Evolutionary conservation across 1,139 yeast species (phyloP).

Genomic region (Debaryomyces fabryi): DNA sequence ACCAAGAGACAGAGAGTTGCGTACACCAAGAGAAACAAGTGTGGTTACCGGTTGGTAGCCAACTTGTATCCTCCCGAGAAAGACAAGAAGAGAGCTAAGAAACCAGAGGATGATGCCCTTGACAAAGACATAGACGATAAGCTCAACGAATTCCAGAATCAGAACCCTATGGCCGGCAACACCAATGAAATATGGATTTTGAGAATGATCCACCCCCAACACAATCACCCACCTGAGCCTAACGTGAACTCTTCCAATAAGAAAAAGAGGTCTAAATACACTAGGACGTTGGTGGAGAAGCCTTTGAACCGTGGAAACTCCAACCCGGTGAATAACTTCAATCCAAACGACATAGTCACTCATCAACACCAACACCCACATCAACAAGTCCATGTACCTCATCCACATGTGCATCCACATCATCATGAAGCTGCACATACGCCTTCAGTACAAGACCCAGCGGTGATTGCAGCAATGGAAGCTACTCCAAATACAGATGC

Average conservation of each 20-base stretch:
- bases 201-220: slow-evolving; percentile 52
- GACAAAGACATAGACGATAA: slow-evolving; percentile 31
- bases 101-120: slow-evolving; percentile 21
- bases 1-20: slow-evolving; percentile 53
- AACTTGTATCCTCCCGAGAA: slow-evolving; percentile 49
- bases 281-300: slow-evolving; percentile 50
- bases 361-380: slow-evolving; percentile 17
- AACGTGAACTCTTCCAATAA: slow-evolving; percentile 28
- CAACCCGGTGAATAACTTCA: slow-evolving; percentile 22
- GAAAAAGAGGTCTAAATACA: slow-evolving; percentile 42
- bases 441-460: slow-evolving; percentile 46
- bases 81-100: slow-evolving; percentile 36
- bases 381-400: slow-evolving; percentile 16
- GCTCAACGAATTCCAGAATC: slow-evolving; percentile 22
- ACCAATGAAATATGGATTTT: slow-evolving; percentile 49
- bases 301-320: slow-evolving; percentile 40
- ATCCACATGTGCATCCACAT: slow-evolving; percentile 19
- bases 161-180: slow-evolving; percentile 9
- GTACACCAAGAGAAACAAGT: slow-evolving; percentile 53
- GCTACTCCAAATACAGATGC: slow-evolving; percentile 34
- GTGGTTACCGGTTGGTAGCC: slow-evolving; percentile 53
- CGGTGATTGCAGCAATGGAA: slow-evolving; percentile 51
- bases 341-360: slow-evolving; percentile 24
- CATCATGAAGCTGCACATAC: slow-evolving; percentile 28
- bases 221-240: slow-evolving; percentile 52